Evolutionary conservation across 441 rosid species (phyloP).

Genomic region (Rhodomyrtus psidioides): DNA sequence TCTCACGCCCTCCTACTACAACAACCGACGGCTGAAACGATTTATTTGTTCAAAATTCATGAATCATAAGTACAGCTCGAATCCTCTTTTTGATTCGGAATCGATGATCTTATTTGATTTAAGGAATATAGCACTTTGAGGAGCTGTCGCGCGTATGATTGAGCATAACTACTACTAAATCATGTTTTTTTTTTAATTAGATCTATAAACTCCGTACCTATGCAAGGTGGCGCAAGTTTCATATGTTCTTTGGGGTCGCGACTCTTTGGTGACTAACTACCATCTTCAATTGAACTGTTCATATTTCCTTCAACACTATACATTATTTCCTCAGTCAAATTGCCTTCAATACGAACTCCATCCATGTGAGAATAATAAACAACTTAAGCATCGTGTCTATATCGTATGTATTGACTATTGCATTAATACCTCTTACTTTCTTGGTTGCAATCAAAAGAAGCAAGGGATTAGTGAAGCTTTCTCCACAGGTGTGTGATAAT

Average conservation of each 20-base stretch:
- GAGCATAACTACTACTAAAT: background rate
- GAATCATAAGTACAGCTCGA: background rate
- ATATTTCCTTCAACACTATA: background rate
- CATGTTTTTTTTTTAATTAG: background rate
- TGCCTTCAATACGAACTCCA: background rate
- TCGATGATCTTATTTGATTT: background rate
- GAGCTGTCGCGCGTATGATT: background rate
- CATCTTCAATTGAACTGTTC: background rate
- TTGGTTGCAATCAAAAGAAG: too few species aligned
- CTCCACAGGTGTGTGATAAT: background rate
- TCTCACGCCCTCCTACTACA: too few species aligned
- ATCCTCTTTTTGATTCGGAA: background rate
- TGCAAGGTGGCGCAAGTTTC: too few species aligned
- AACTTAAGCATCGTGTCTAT: background rate
- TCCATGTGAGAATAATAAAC: background rate
- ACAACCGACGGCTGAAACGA: too few species aligned
- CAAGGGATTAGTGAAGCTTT: background rate
- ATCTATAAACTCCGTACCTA: too few species aligned
- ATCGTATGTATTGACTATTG: background rate
- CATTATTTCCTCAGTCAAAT: background rate
- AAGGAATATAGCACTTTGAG: rapidly evolving
- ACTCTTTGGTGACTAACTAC: background rate
- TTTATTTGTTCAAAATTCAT: background rate
- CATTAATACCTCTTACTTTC: too few species aligned
- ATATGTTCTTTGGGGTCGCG: too few species aligned